Conservation (phyloP, 352 stramenopile species). For the Phytophthora litchii region DNA sequence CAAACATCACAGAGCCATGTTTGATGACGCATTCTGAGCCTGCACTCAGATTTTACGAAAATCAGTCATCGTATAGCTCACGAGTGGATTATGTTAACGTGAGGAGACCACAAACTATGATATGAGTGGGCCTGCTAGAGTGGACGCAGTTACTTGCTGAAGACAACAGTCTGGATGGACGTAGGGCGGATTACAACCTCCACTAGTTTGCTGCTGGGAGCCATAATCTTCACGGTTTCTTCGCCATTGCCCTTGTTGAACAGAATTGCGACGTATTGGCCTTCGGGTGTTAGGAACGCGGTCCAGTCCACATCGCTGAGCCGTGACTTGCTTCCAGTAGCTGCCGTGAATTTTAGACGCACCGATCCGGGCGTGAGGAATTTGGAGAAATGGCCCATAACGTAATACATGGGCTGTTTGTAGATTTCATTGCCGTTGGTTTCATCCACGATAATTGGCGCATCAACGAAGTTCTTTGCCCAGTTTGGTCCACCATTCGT, state of each 20-base stretch:
- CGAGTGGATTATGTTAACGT: neutral
- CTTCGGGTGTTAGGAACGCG: constrained; percentile 49
- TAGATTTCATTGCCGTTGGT: constrained; percentile 63
- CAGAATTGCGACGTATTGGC: constrained; percentile 46
- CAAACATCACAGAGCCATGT: no score
- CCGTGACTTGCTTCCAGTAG: constrained; percentile 20
- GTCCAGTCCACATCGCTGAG: constrained; percentile 45
- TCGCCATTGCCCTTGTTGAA: constrained; percentile 45
- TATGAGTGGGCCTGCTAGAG: neutral
- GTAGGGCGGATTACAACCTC: constrained; percentile 39
- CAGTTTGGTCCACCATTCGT: constrained; percentile 77
- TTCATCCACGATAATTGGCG: constrained; percentile 79
- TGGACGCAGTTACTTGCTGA: constrained; percentile 31
- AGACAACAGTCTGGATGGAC: constrained; percentile 54
- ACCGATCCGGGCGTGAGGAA: constrained; percentile 60
- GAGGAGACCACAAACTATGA: neutral
- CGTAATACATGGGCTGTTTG: constrained; percentile 86
- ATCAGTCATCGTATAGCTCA: no score
- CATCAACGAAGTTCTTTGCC: constrained; percentile 71
- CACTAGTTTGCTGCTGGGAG: constrained; percentile 43
- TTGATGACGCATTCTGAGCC: constrained; percentile 5
- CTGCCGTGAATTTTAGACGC: constrained; percentile 42
- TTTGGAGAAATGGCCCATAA: constrained; percentile 76
- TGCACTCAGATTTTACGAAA: no score
- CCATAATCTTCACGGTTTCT: constrained; percentile 48